These are phyloP conservation scores for Lasiodiplodia sp. DNA, from an alignment of 2,329 filamentous ascomycete species.

Conservation along the genomic window DNA sequence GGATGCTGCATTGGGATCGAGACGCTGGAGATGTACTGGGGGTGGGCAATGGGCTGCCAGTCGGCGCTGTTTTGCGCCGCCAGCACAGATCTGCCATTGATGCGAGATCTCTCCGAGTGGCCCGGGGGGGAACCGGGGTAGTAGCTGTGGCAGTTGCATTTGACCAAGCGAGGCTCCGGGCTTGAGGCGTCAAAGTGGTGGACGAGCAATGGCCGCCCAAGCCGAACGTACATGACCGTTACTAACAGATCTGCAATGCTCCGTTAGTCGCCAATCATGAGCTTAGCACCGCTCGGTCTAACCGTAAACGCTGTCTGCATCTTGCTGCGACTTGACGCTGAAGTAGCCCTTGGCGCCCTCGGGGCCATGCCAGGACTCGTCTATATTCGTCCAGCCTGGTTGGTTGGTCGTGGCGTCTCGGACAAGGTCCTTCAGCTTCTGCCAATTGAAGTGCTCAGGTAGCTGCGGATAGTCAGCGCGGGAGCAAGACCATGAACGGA, in stretches of 20 bases:
- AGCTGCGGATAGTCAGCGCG: slow-evolving; percentile 9
- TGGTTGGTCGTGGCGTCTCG: slow-evolving; percentile 44
- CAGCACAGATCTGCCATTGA: slow-evolving; percentile 39
- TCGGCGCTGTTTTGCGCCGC: slow-evolving; percentile 9
- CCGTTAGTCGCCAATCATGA: slow-evolving; percentile 35
- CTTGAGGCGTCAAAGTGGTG: slow-evolving; percentile 34
- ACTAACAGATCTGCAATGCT: slow-evolving; percentile 16
- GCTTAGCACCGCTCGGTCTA: slow-evolving; percentile 36
- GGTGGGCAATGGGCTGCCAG: slow-evolving; percentile 11
- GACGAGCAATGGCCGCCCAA: slow-evolving; percentile 36
- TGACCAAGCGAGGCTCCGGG: slow-evolving; percentile 39
- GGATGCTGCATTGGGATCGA: slow-evolving; percentile 19
- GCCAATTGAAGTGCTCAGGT: slow-evolving; percentile 37
- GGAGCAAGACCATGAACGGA: background rate
- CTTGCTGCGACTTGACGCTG: slow-evolving; percentile 42
- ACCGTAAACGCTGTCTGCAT: slow-evolving; percentile 37
- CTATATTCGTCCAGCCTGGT: slow-evolving; percentile 48
- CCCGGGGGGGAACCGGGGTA: slow-evolving; percentile 37
- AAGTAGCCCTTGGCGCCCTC: slow-evolving; percentile 46
- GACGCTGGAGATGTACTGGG: background rate
- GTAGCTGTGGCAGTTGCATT: slow-evolving; percentile 44
- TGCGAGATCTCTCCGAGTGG: slow-evolving; percentile 43
- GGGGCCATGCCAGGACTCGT: slow-evolving; percentile 32
- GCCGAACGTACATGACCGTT: slow-evolving; percentile 40
- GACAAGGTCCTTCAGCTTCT: slow-evolving; percentile 48